A percentile compares a stretch with the other conserved stretches of the same genome.
Conservation (phyloP, 352 stramenopile genomes). For the Globisporangium solare region DNA sequence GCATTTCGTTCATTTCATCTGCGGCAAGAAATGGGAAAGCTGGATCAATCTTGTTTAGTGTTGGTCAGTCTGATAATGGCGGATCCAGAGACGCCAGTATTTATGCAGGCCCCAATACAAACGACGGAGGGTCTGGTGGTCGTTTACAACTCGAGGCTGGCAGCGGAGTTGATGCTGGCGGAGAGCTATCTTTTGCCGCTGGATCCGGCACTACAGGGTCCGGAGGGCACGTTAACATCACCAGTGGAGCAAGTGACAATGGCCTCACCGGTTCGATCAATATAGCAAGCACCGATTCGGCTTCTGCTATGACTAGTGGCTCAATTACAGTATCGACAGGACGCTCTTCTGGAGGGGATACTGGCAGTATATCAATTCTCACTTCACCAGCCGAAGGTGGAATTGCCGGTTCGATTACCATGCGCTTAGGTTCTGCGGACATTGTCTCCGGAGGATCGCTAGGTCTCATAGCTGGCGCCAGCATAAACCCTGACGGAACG, state of each 20-base stretch:
- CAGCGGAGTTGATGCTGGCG: constrained; percentile 12
- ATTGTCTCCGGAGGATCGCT: constrained; percentile 20
- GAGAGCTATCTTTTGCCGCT: constrained; percentile 15
- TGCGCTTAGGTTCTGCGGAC: constrained; percentile 24
- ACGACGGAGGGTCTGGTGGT: constrained; percentile 14
- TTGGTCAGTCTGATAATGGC: constrained; percentile 17
- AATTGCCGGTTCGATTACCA: constrained; percentile 23
- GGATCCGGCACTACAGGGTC: constrained; percentile 13
- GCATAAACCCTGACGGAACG: constrained; percentile 16
- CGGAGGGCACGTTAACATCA: constrained; percentile 20
- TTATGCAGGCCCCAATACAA: constrained; percentile 16
- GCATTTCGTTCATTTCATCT: too few species aligned
- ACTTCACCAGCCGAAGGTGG: constrained; percentile 25
- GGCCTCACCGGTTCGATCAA: constrained; percentile 20
- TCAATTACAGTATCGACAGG: constrained; percentile 26
- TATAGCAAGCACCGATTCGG: constrained; percentile 19
- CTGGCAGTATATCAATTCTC: constrained; percentile 24
- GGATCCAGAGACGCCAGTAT: constrained; percentile 16
- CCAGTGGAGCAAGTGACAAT: constrained; percentile 19
- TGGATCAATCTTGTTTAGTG: constrained; percentile 13
- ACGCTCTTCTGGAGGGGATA: constrained; percentile 21
- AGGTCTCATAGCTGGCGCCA: constrained; percentile 22
- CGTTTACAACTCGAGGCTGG: constrained; percentile 16
- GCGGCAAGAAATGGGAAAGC: too few species aligned
- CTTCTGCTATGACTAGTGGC: constrained; percentile 22